These are phyloP conservation scores for Blastocystis sp. DNA, from an alignment of 352 stramenopile species.

Conservation along the genomic window DNA sequence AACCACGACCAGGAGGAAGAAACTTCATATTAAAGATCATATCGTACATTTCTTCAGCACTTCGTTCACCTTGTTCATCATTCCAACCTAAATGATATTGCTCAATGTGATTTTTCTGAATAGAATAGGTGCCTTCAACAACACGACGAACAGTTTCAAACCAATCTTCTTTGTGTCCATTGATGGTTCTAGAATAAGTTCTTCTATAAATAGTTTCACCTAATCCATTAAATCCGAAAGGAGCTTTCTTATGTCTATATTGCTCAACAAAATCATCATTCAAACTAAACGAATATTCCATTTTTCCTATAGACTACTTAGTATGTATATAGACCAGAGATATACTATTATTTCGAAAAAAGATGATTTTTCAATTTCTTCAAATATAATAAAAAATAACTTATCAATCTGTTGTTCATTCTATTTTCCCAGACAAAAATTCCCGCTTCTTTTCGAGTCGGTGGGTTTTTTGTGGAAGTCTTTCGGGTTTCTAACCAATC, in stretches of 20 bases:
- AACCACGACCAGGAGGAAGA: slow-evolving; percentile 62
- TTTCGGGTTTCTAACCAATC: no score
- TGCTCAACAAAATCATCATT: slow-evolving; percentile 42
- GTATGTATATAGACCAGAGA: no score
- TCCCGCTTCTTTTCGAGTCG: no score
- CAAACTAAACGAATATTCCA: slow-evolving; percentile 43
- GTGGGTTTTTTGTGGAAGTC: no score
- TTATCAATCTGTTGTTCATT: no score
- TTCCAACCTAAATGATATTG: slow-evolving; percentile 54
- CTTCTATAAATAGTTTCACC: slow-evolving; percentile 70
- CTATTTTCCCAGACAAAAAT: no score
- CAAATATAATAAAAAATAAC: no score
- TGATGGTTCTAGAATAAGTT: slow-evolving; percentile 66
- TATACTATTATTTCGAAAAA: no score
- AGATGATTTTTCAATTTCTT: no score
- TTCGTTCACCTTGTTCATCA: slow-evolving; percentile 44
- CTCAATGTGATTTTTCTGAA: slow-evolving; percentile 65
- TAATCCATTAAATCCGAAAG: slow-evolving; percentile 75
- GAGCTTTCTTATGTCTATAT: slow-evolving; percentile 49
- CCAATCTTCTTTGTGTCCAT: slow-evolving; percentile 62
- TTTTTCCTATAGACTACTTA: no score
- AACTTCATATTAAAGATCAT: slow-evolving; percentile 81
- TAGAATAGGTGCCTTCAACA: slow-evolving; percentile 71
- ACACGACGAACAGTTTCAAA: slow-evolving; percentile 69
- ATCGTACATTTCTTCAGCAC: slow-evolving; percentile 65